phyloP scores from a whole-genome alignment of 1,284 basidiomycete genomes.

The Malassezia caprae region DNA sequence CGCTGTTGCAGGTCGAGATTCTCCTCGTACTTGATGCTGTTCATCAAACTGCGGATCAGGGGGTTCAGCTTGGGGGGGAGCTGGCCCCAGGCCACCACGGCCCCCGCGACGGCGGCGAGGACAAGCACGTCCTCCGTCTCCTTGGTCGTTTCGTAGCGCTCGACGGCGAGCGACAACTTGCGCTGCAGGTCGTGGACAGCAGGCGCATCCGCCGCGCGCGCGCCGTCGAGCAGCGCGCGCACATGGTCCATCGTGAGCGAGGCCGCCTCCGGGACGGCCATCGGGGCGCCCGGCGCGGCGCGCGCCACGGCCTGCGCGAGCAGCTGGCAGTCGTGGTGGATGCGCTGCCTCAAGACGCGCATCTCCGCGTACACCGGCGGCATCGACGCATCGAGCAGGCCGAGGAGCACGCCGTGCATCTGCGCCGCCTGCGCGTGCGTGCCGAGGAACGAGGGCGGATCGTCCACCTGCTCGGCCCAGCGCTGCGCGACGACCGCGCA shows the following conservation, averaged over 20 bases:
- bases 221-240: slow-evolving; percentile 61
- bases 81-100: slow-evolving; percentile 58
- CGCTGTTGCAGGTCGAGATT: slow-evolving; percentile 80
- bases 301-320: slow-evolving; percentile 69
- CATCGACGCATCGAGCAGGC: slow-evolving; percentile 62
- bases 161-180: slow-evolving; percentile 65
- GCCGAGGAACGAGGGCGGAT: slow-evolving; percentile 20
- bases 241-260: slow-evolving; percentile 73
- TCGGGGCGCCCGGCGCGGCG: slow-evolving; percentile 72
- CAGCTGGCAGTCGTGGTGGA: slow-evolving; percentile 68
- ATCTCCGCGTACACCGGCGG: slow-evolving; percentile 84
- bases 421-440: slow-evolving; percentile 19
- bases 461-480: slow-evolving; percentile 59
- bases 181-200: slow-evolving; percentile 67
- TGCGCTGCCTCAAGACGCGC: slow-evolving; percentile 67
- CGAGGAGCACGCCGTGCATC: slow-evolving; percentile 59
- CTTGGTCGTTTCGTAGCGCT: slow-evolving; percentile 74
- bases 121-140: slow-evolving; percentile 77
- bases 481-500: slow-evolving; percentile 77
- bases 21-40: slow-evolving; percentile 78
- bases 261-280: slow-evolving; percentile 68
- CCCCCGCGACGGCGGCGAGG: slow-evolving; percentile 76
- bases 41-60: slow-evolving; percentile 93
- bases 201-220: slow-evolving; percentile 50
- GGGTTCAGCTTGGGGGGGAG: slow-evolving; percentile 69